phyloP scores from a whole-genome alignment of 176 grass and related monocot genomes.

The Triticum aestivum region IWGSC_CS_RefSeq_v2.1 NC_057803.1:112768546-112769045 shows the following conservation, averaged over 20 bases:
- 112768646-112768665: not conserved
- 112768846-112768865: constrained; percentile 63
- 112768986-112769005: constrained; percentile 61
- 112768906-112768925: constrained; percentile 56
- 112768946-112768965: constrained; percentile 78
- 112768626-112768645: not conserved
- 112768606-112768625: not conserved
- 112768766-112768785: constrained; percentile 58
- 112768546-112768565: not conserved
- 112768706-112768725: constrained; percentile 50
- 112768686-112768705: constrained; percentile 45
- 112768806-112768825: constrained; percentile 61
- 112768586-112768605: not conserved
- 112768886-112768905: constrained; percentile 75
- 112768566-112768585: not conserved
- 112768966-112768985: constrained; percentile 71
- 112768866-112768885: constrained; percentile 55
- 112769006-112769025: constrained; percentile 76
- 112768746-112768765: constrained; percentile 47
- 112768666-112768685: not conserved
- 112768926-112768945: constrained; percentile 65
- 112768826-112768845: constrained; percentile 56
- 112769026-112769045: constrained; percentile 72
- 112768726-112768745: constrained; percentile 33
- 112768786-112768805: constrained; percentile 60